These are phyloP conservation scores for Huntiella omanensis DNA, from an alignment of 2,329 filamentous ascomycete genomes.

Conservation along the genomic window DNA sequence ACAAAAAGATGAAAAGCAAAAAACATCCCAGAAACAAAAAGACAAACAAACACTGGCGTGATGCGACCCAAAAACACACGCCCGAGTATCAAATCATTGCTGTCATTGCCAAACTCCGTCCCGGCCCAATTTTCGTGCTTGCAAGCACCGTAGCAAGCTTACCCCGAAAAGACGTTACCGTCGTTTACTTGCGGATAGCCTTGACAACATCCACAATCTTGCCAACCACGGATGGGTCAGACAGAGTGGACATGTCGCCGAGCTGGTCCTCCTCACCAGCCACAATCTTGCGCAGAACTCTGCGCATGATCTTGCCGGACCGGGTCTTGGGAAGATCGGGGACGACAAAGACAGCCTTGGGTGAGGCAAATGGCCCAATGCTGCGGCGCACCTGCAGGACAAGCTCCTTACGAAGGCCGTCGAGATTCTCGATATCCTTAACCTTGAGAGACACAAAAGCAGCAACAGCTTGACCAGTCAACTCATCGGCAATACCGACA, in stretches of 20 bases:
- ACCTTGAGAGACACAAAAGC: conserved; percentile 91
- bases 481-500: conserved; percentile 79
- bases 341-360: conserved; percentile 81
- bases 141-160: not conserved
- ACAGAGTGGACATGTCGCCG: conserved; percentile 79
- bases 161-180: not conserved
- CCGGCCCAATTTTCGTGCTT: not conserved
- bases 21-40: conserved; percentile 3
- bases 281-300: conserved; percentile 91
- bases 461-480: conserved; percentile 93
- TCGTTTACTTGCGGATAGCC: conserved; percentile 30
- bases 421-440: conserved; percentile 49
- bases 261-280: conserved; percentile 94
- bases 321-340: conserved; percentile 93
- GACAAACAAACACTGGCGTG: conserved; percentile 8
- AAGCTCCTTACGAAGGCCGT: conserved; percentile 80
- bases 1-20: conserved; percentile 1
- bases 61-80: conserved; percentile 1
- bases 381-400: conserved; percentile 90
- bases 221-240: conserved; percentile 72
- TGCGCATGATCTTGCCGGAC: conserved; percentile 97
- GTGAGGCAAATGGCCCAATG: conserved; percentile 91
- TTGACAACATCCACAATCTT: conserved; percentile 78
- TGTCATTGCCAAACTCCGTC: not conserved
- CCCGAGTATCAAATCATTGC: not conserved